Base-by-base conservation (phyloP, 2,329 filamentous ascomycete genomes). In the Tolypocladium paradoxum region DNA sequence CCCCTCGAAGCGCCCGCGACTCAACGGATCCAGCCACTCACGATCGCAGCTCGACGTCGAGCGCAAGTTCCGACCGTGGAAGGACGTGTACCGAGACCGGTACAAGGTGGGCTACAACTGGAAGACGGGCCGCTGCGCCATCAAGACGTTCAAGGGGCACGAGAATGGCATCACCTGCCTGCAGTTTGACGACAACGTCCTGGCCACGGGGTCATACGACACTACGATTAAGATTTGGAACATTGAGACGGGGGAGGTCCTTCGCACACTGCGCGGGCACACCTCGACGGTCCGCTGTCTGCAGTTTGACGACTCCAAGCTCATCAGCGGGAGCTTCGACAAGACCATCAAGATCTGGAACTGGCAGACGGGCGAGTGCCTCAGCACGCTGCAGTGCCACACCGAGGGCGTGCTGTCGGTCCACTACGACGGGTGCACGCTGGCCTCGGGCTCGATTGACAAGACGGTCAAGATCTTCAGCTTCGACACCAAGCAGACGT, bases 41-140 rank as follows among this genome's bases (percentile, higher is more conserved):
- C 60, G 65, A 48, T 59, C 67, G 22, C 70, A 70, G 53, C 63
- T 68, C 4, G 73, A 71, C 24, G 62, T 61, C 27, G 74, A 76
- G 55, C 76, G 73, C 29, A 77, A 75, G 57, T 78, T 77, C 50
- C 73, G 90, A 33, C 90, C 67, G 2, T 99, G 93, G 93, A 99
- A 99, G 70, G 90, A 95, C 56, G 89, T 99, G 1, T 99, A 99
- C 73, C 88, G 90, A 58, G 92, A 96, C 67, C 83, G 89, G 18
- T 97, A 92, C 76, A 93, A 92, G 67, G 90, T 99, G 48, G 92
- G 93, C 50, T 93, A 86, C 55, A 97, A 97, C 68, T 99, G 93
- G 93, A 95, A 96, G 68, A 90, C 95, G 58, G 92, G 93, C 4
- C 84, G 92, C 37, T 97, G 87, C 71, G 85, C 85, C 7, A 86